Evolutionary conservation across 176 grass and related monocot species (phyloP).

Genomic region (Aegilops longissima): DNA sequence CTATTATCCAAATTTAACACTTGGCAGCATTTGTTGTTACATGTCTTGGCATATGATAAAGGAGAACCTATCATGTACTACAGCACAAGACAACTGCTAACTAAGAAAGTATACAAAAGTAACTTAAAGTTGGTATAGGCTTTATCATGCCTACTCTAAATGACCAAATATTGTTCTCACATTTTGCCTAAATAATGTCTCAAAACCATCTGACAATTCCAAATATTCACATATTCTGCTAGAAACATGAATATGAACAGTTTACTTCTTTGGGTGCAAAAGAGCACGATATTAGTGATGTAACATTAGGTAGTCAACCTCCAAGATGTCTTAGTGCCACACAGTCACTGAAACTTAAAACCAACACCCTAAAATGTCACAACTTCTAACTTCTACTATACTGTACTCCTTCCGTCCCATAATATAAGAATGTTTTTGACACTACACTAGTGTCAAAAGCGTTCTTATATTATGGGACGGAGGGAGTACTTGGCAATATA

Average conservation of each 20-base stretch:
- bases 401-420: no score
- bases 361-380: neutral
- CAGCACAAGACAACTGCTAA: neutral
- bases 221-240: neutral
- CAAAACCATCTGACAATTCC: neutral
- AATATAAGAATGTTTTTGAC: no score
- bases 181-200: neutral
- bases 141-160: neutral
- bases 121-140: neutral
- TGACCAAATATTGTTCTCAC: slow-evolving; percentile 11
- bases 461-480: no score
- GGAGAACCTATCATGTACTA: neutral
- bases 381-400: slow-evolving; percentile 5
- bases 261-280: neutral
- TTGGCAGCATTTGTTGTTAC: neutral
- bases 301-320: neutral
- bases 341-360: neutral
- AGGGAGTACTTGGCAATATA: neutral
- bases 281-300: neutral
- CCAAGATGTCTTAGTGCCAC: neutral
- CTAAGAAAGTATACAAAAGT: neutral
- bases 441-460: no score
- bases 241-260: neutral
- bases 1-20: slow-evolving; percentile 7
- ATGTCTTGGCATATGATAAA: slow-evolving; percentile 4